Conservation (phyloP, 1,284 basidiomycete species). For the Trametes pubescens region DNA sequence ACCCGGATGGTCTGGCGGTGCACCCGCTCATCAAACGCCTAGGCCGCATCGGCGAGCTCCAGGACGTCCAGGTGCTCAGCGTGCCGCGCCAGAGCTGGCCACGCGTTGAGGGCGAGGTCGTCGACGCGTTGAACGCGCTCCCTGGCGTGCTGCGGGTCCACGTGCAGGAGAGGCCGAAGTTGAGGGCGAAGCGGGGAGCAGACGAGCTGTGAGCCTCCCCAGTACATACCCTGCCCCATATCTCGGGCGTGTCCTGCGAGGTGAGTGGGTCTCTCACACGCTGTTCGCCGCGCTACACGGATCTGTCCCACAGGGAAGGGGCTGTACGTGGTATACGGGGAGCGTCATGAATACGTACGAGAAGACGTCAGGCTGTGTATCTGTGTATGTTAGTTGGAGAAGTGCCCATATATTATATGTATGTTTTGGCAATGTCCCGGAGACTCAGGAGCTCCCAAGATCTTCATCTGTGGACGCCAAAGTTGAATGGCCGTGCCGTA, state of each 20-base stretch:
- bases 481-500: neutral
- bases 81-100: constrained; percentile 39
- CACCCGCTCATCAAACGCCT: constrained; percentile 39
- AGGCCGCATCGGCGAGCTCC: constrained; percentile 40
- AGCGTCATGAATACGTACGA: neutral
- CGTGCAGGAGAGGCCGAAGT: constrained; percentile 37
- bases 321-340: neutral
- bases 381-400: neutral
- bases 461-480: neutral
- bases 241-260: neutral
- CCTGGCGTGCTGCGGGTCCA: constrained; percentile 40
- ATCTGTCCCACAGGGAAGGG: neutral
- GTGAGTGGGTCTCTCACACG: neutral
- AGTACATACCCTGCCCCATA: neutral
- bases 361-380: neutral
- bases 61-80: constrained; percentile 43
- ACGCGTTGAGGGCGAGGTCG: constrained; percentile 32
- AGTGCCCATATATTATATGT: neutral
- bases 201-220: constrained; percentile 29
- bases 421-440: neutral
- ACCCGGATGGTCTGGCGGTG: constrained; percentile 35
- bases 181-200: constrained; percentile 36
- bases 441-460: neutral
- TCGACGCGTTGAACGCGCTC: constrained; percentile 33
- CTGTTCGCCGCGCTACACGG: neutral